Evolutionary conservation across 2,329 filamentous ascomycete genomes (phyloP).

Genomic region (Pseudocercospora macadamiae): DNA sequence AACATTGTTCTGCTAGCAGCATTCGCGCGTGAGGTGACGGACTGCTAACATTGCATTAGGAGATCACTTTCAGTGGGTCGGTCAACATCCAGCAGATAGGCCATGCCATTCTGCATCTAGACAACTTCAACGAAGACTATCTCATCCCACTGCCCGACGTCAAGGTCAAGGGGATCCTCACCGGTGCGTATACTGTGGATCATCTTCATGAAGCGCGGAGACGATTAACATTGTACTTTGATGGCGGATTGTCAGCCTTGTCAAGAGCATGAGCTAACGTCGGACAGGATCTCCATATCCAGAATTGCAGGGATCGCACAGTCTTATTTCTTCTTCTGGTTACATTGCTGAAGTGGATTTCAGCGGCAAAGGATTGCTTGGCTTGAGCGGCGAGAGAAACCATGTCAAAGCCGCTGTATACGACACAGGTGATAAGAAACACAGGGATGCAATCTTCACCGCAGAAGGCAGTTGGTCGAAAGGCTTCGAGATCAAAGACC

Average conservation of each 20-base stretch:
- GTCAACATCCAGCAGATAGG: slow-evolving; percentile 53
- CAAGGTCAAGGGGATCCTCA: slow-evolving; percentile 50
- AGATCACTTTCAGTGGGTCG: slow-evolving; percentile 50
- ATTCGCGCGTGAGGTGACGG: not conserved
- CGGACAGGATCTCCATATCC: slow-evolving; percentile 46
- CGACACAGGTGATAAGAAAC: slow-evolving; percentile 34
- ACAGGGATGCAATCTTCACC: slow-evolving; percentile 38
- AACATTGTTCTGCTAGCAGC: not conserved
- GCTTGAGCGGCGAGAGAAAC: slow-evolving; percentile 47
- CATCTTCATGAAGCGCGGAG: not conserved
- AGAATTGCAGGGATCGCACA: slow-evolving; percentile 47
- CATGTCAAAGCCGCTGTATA: slow-evolving; percentile 44
- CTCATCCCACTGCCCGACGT: slow-evolving; percentile 50
- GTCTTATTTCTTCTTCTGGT: slow-evolving; percentile 46
- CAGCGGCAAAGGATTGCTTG: slow-evolving; percentile 46
- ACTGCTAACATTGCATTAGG: slow-evolving; percentile 20
- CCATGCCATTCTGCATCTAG: slow-evolving; percentile 49
- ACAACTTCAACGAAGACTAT: slow-evolving; percentile 49
- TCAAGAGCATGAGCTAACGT: not conserved
- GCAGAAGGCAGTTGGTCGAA: slow-evolving; percentile 49
- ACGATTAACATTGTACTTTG: not conserved
- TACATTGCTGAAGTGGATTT: slow-evolving; percentile 49
- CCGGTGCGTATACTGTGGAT: slow-evolving; percentile 12
- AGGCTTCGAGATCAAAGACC: slow-evolving; percentile 43
- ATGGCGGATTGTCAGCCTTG: not conserved